Evolutionary conservation across 805 yeast genomes (phyloP).

Genomic region (Schizosaccharomyces japonicus): DNA sequence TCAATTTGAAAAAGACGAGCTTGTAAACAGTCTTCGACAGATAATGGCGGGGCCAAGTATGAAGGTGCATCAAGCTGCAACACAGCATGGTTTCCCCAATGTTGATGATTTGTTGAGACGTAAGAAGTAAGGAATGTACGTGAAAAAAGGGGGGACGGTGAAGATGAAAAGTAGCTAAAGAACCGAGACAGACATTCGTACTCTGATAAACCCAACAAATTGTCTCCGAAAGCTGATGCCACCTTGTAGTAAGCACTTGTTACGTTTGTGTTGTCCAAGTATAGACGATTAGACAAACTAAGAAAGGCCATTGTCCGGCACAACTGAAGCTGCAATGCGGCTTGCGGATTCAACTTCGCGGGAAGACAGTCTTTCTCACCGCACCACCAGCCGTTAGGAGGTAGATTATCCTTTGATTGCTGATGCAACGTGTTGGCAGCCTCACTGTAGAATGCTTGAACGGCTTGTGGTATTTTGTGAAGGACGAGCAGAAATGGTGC

Average conservation of each 20-base stretch:
- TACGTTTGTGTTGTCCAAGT: neutral
- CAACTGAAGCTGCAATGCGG: neutral
- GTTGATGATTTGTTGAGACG: too few species aligned
- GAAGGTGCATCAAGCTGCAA: too few species aligned
- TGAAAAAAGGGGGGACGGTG: too few species aligned
- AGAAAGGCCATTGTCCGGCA: neutral
- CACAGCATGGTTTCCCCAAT: too few species aligned
- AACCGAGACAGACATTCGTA: too few species aligned
- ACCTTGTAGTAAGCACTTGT: neutral
- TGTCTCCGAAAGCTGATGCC: neutral
- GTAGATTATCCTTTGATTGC: neutral
- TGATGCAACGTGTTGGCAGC: neutral
- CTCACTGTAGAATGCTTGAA: neutral
- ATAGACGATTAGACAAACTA: neutral
- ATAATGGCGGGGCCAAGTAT: too few species aligned
- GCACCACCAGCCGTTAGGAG: neutral
- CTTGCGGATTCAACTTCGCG: neutral
- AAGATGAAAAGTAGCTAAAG: too few species aligned
- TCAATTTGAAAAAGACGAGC: too few species aligned
- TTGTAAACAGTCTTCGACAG: too few species aligned
- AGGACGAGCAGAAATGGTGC: neutral
- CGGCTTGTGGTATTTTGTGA: neutral
- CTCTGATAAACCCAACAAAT: too few species aligned
- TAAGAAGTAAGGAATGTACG: too few species aligned
- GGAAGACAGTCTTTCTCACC: neutral